Evolutionary conservation across 2,329 filamentous ascomycete genomes (phyloP), one percentile per base, ranked within the genome.

Genomic region (Aspergillus vadensis): DNA sequence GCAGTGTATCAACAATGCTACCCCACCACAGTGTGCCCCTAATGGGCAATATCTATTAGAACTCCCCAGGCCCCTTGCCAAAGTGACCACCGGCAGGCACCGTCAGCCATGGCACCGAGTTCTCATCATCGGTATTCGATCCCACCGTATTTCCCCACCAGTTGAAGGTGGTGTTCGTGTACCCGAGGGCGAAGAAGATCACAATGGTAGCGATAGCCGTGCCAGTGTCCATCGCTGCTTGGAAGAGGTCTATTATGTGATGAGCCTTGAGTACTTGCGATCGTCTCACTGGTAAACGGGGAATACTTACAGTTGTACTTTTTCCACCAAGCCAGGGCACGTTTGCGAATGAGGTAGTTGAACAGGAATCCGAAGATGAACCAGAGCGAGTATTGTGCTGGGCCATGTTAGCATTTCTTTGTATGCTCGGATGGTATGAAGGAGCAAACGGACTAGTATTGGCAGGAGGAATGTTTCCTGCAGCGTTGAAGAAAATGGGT

Each of bases 131-230:
- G 0, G 74, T 77, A 58, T 76, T 63, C 0, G 69, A 68, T 9
- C 74, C 73, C 1, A 76, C 74, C 0, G 60, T 73, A 25, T 75
- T 76, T 1, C 74, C 74, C 74, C 74, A 76, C 74, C 74, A 76
- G 12, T 65, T 70, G 52, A 75, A 64, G 12, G 52, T 67, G 23
- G 72, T 64, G 21, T 66, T 64, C 23, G 73, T 68, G 21, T 75
- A 76, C 12, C 70, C 70, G 4, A 75, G 62, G 0, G 69, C 71
- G 52, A 74, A 74, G 59, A 75, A 75, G 23, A 75, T 75, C 27
- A 74, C 54, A 7, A 74, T 65, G 0, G 71, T 74, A 1, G 69
- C 71, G 4, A 75, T 58, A 0, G 73, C 72, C 1, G 73, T 75
- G 5, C 73, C 73, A 0, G 73, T 75, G 58, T 75, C 73, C 69